Percentiles rank a stretch among this genome's conserved stretches.
phyloP scores from a whole-genome alignment of 1,284 basidiomycete genomes.

The Boletus hoseneyae region DNA sequence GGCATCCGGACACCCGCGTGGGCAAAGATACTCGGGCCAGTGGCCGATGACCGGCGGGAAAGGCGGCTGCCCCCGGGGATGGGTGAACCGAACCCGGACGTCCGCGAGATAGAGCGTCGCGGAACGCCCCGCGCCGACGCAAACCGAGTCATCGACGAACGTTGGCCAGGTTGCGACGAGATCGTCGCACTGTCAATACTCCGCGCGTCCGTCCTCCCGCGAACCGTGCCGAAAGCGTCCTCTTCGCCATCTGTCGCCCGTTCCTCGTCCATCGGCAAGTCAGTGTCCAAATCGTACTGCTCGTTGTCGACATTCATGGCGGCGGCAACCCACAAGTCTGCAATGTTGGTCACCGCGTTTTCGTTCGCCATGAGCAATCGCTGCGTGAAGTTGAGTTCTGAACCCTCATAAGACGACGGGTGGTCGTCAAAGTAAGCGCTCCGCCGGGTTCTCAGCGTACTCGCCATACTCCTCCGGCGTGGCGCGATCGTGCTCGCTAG shows the following conservation, averaged over 20 bases:
- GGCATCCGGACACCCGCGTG: constrained; percentile 77
- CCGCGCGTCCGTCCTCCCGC: constrained; percentile 20
- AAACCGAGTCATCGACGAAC: constrained; percentile 14
- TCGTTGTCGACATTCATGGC: constrained; percentile 80
- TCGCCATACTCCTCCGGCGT: constrained; percentile 44
- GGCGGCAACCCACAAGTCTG: constrained; percentile 90
- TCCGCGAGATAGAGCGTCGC: constrained; percentile 26
- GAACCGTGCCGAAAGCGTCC: constrained; percentile 24
- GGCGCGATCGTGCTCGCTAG: constrained; percentile 33
- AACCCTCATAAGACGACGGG: constrained; percentile 37
- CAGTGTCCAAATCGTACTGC: constrained; percentile 30
- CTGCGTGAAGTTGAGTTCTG: constrained; percentile 82
- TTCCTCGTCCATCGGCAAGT: constrained; percentile 23
- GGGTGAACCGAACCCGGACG: constrained; percentile 31
- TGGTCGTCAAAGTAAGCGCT: constrained; percentile 43
- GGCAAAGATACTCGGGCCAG: constrained; percentile 71
- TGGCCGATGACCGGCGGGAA: constrained; percentile 50
- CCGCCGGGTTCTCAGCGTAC: constrained; percentile 45
- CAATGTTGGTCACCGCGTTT: constrained; percentile 83
- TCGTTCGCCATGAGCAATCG: constrained; percentile 89
- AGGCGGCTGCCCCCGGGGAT: constrained; percentile 32
- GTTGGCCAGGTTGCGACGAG: constrained; percentile 16
- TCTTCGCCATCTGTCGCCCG: constrained; percentile 25
- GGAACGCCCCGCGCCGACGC: constrained; percentile 12
- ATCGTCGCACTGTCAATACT: constrained; percentile 7